phyloP scores from a whole-genome alignment of 441 rosid genomes.

The Theobroma grandiflorum region DNA sequence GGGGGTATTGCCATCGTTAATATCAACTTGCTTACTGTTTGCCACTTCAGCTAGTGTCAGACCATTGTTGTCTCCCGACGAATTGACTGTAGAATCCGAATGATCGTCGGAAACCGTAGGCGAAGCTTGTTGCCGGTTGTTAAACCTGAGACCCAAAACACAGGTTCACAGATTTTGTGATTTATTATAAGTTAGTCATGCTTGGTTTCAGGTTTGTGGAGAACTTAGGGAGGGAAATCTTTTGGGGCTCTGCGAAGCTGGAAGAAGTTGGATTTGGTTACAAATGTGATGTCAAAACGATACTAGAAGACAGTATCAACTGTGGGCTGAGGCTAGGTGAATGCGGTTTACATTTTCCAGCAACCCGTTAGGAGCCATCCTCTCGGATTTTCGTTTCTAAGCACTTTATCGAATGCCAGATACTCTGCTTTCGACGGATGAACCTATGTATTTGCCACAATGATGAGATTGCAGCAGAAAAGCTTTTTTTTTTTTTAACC shows the following conservation, averaged over 20 bases:
- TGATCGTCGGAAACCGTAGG: no score
- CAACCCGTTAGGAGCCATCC: no score
- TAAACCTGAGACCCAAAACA: background rate
- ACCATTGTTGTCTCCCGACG: no score
- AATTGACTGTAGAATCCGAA: no score
- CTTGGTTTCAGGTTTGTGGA: conserved; percentile 24
- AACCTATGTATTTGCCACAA: background rate
- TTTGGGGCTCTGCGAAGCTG: conserved; percentile 24
- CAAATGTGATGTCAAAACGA: conserved; percentile 28
- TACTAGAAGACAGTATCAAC: conserved; percentile 29
- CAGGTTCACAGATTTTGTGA: background rate
- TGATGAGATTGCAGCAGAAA: background rate
- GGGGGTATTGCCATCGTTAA: no score
- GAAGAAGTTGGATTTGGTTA: conserved; percentile 31
- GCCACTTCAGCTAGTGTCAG: no score
- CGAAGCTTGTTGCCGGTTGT: no score
- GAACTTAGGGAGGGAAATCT: conserved; percentile 20
- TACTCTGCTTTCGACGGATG: no score
- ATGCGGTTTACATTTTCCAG: no score
- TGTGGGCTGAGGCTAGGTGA: conserved; percentile 3
- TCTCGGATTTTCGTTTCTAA: no score
- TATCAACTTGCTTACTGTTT: no score
- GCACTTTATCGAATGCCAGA: background rate
- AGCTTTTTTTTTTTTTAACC: background rate
- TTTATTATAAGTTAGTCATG: no score